phyloP scores from a whole-genome alignment of 306 rosid genomes.

The Gleditsia sinensis region DNA sequence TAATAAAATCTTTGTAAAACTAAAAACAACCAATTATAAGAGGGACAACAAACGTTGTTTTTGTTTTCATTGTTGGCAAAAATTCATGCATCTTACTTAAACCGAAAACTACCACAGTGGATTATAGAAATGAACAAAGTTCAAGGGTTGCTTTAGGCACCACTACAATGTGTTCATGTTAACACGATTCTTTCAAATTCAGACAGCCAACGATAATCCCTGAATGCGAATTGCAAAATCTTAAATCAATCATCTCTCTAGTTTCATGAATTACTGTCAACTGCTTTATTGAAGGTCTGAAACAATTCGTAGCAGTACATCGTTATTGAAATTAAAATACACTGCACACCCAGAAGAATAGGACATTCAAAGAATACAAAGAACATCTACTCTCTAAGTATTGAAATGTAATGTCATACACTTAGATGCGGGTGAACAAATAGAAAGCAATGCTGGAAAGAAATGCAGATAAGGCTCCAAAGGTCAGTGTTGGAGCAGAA shows the following conservation, averaged over 20 bases:
- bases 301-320: neutral
- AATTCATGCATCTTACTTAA: no score
- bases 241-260: no score
- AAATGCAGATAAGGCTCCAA: neutral
- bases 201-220: neutral
- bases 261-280: neutral
- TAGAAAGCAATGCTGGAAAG: neutral
- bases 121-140: no score
- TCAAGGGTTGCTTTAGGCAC: neutral
- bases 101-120: no score
- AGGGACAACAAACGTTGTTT: neutral
- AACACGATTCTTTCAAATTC: neutral
- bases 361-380: neutral
- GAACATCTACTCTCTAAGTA: no score
- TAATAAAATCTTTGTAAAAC: neutral
- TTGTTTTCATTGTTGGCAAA: no score
- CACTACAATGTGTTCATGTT: no score
- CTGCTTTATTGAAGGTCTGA: neutral
- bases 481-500: neutral
- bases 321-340: neutral
- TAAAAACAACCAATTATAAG: neutral
- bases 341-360: neutral
- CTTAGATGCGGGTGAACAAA: neutral
- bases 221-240: neutral
- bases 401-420: no score